Base-by-base conservation (phyloP, 352 stramenopile species). In the Plasmopara viticola region DNA sequence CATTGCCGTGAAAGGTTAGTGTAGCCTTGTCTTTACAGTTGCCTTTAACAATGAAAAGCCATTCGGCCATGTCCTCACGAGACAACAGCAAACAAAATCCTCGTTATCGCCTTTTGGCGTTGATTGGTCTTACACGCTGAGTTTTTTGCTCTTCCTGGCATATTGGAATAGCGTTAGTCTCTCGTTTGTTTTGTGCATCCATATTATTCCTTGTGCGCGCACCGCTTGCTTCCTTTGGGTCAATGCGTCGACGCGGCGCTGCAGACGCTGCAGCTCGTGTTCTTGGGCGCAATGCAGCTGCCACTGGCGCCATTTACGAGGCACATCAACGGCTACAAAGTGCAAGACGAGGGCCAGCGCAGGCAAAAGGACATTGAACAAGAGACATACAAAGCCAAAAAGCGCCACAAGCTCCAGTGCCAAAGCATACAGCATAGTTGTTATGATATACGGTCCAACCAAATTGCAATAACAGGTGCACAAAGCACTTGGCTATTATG, bases 371-470 rank as follows among this genome's bases (percentile, higher is more conserved):
- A 84, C 49, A 50, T 72, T 74, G 46, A 69, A 57, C 15, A 81
- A 49, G 53, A 73, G 40, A 43, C 63, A 79, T 40, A 76, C 47
- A 31, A 74, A 66, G 25, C 74, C 74, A 43, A 79, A 71, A 41
- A 83, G 44, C 33, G 74, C 71, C 41, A 81, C 20, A 29, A 73
- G 46, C 40, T 85, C 67, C 25, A 62, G 46, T 25, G 50, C 56
- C 33, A 85, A 44, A 51, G 30, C 40, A 34, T 28, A 17, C 13
- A 50, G 14, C 46, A n/a, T 25, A 38, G 2, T 41, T 15, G 8
- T 41, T 41, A 41, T 6, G 6, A 8, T 35, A 8, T 35, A 12
- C 10, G 10, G 6, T 35, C 37, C 56, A 57, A 46, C 60, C 56
- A 67, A 25, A 72, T 64, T 31, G 57, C 46, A 52, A 48, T 35